Conservation (phyloP, 202 grass and related monocot genomes). For the Bolboschoenoplectus hybrid region DNA sequence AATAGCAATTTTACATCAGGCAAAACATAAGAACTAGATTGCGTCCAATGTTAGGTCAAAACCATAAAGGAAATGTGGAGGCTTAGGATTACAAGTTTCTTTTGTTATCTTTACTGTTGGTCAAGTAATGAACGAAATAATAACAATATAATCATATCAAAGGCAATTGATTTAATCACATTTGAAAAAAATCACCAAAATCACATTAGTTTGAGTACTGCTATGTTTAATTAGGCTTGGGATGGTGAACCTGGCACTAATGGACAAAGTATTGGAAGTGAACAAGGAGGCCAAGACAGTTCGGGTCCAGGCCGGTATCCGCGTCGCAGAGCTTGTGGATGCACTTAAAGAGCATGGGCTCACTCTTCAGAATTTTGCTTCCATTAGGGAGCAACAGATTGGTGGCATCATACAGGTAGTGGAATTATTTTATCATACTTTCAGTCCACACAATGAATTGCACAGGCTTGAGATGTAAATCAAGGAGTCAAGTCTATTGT, state of each 20-base stretch:
- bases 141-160: background rate
- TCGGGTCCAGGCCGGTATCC: conserved; percentile 79
- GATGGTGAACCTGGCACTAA: conserved; percentile 87
- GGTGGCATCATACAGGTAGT: conserved; percentile 80
- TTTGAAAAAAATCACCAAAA: background rate
- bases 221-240: conserved; percentile 42
- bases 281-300: conserved; percentile 72
- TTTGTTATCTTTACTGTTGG: background rate
- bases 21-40: background rate
- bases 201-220: background rate
- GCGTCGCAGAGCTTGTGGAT: conserved; percentile 74
- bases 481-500: background rate
- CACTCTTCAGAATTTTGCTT: conserved; percentile 83
- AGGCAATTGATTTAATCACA: background rate
- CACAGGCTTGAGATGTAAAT: background rate
- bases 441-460: background rate
- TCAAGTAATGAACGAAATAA: background rate
- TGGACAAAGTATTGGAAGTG: conserved; percentile 86
- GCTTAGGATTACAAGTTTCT: background rate
- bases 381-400: conserved; percentile 81
- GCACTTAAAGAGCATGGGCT: conserved; percentile 69
- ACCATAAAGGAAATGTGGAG: background rate
- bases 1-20: background rate
- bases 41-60: background rate
- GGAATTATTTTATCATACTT: background rate